Conservation (phyloP, 176 grass and related monocot species). For the Luzula sylvatica region DNA sequence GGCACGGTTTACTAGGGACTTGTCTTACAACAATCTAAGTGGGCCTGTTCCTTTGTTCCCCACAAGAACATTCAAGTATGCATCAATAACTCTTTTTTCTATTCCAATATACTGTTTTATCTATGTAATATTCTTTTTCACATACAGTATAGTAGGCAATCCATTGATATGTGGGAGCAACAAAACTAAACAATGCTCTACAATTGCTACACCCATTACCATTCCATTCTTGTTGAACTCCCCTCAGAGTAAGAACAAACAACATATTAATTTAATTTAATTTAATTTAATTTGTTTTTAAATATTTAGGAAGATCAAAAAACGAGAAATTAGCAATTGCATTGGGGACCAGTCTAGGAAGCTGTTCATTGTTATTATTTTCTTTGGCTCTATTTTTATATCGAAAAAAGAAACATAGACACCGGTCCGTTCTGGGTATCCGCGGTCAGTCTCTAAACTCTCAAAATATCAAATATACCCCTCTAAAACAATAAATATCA, state of each 20-base stretch:
- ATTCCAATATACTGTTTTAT: background rate
- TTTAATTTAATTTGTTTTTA: background rate
- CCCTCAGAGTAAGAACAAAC: conserved; percentile 33
- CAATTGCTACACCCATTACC: conserved; percentile 29
- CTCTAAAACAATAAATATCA: background rate
- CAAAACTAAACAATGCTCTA: conserved; percentile 39
- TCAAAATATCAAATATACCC: background rate
- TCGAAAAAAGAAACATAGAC: conserved; percentile 39
- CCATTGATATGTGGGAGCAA: conserved; percentile 69
- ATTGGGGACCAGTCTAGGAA: conserved; percentile 59
- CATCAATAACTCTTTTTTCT: conserved; percentile 13
- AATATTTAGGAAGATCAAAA: conserved; percentile 46
- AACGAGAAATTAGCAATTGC: conserved; percentile 43
- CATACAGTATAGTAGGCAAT: conserved; percentile 74
- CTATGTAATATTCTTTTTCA: background rate
- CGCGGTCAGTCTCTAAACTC: conserved; percentile 22
- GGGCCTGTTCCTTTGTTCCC: conserved; percentile 68
- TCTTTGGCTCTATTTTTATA: conserved; percentile 48
- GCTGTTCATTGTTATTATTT: conserved; percentile 52
- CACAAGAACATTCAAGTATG: conserved; percentile 73
- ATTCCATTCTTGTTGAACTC: conserved; percentile 61
- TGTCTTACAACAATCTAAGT: conserved; percentile 93
- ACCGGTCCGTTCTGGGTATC: conserved; percentile 49
- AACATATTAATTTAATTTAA: conserved; percentile 14
- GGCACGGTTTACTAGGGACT: conserved; percentile 44